Evolutionary conservation across 1,139 yeast species (phyloP), one percentile per base, ranked within the genome.

Genomic region (Pichia sp.): DNA sequence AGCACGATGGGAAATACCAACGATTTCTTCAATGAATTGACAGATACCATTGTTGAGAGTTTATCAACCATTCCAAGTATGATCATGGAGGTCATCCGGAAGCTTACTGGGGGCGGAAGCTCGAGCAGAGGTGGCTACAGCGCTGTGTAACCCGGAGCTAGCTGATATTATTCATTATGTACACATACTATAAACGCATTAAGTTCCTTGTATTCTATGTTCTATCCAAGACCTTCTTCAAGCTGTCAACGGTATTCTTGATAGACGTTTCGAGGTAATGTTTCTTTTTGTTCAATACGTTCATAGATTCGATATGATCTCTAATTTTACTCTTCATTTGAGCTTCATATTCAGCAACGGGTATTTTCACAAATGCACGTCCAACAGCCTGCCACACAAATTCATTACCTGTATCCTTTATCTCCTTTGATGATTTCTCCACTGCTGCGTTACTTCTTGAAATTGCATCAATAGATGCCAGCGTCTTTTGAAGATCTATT

Each of bases 301-400:
- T 68, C 47, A 77, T 62, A 46, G 76, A 74, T 17, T 81, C 93
- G 40, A 66, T 56, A 40, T 77, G 66, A 17, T 67, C 72, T 34
- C 60, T 59, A 45, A 73, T 72, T 48, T 83, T 87, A 15, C 58
- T 53, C 22, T 62, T 54, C 29, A 84, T 60, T 33, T 67, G 67
- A 13, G 57, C 52, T 37, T 72, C 56, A 55, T 84, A 83, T 3
- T 63, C 58, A 10, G 58, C 50, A 3, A 65, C 66, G 18, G 69
- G 63, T 22, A 60, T 59, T 30, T 56, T 58, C 26, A 81, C 60
- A 53, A 80, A 82, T 44, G 86, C 74, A 59, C 82, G 82, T 17
- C 96, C 96, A 22, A 85, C 72, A 3, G 94, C 86, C 53, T 84
- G 77, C 93, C 94, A 87, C 5, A 87, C 88, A 3, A 57, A 55